Evolutionary conservation across 305 asterid species (phyloP).

Genomic region (Fraxinus dipetala): DNA sequence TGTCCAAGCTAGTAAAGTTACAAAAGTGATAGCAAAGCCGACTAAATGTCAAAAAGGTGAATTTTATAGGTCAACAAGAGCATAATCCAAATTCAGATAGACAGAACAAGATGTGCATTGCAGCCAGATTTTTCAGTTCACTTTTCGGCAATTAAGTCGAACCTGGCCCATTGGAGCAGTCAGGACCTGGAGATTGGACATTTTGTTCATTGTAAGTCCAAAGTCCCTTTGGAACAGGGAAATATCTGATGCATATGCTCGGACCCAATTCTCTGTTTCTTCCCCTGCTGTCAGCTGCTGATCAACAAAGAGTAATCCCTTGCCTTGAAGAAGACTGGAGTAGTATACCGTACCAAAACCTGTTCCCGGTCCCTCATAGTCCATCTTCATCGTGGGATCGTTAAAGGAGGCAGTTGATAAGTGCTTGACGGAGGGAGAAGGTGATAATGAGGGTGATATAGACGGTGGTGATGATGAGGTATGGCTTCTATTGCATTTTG

Average conservation of each 20-base stretch:
- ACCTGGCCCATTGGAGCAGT: slow-evolving; percentile 52
- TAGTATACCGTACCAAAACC: slow-evolving; percentile 61
- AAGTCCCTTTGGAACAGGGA: slow-evolving; percentile 56
- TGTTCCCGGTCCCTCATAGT: slow-evolving; percentile 65
- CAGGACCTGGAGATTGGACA: slow-evolving; percentile 47
- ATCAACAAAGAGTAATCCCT: slow-evolving; percentile 63
- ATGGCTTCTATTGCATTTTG: slow-evolving; percentile 44
- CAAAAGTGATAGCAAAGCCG: neutral
- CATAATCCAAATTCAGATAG: slow-evolving; percentile 10
- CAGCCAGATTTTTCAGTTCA: slow-evolving; percentile 26
- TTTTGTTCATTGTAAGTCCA: slow-evolving; percentile 64
- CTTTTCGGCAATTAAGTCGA: slow-evolving; percentile 51
- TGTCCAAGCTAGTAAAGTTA: neutral
- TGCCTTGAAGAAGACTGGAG: slow-evolving; percentile 59
- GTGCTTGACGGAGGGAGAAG: slow-evolving; percentile 24
- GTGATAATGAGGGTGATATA: slow-evolving; percentile 31
- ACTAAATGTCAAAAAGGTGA: neutral
- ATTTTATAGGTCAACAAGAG: neutral
- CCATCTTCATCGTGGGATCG: slow-evolving; percentile 62
- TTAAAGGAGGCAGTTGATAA: slow-evolving; percentile 21
- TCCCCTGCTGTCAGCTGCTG: slow-evolving; percentile 63
- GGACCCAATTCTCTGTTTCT: slow-evolving; percentile 58
- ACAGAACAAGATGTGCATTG: slow-evolving; percentile 2
- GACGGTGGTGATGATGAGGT: slow-evolving; percentile 27
- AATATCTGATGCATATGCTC: slow-evolving; percentile 58